These are phyloP conservation scores for Exophiala aquamarina DNA, from an alignment of 2,329 filamentous ascomycete genomes.

Conservation along the genomic window DNA sequence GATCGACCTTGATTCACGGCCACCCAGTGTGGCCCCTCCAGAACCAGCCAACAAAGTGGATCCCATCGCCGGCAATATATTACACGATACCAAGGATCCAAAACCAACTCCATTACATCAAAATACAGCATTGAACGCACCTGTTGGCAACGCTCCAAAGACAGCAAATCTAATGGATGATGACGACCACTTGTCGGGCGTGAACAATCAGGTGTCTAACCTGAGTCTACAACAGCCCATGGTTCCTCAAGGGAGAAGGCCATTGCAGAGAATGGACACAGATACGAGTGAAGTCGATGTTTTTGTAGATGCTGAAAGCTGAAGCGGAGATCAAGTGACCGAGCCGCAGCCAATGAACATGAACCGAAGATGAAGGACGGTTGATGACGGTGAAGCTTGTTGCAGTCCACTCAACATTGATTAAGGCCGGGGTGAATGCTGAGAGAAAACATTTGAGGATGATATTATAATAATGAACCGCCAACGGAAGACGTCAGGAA, in stretches of 20 bases:
- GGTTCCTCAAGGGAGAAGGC: constrained; percentile 24
- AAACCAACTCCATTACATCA: constrained; percentile 14
- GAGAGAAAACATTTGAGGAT: too few relatives aligned
- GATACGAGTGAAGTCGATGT: constrained; percentile 40
- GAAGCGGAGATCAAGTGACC: constrained; percentile 5
- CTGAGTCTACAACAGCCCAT: constrained; percentile 29
- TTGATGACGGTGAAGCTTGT: too few relatives aligned
- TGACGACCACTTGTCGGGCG: constrained; percentile 15
- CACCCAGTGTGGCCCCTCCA: constrained; percentile 21
- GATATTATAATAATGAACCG: too few relatives aligned
- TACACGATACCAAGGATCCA: constrained; percentile 15
- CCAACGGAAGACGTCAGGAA: too few relatives aligned
- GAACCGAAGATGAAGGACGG: too few relatives aligned
- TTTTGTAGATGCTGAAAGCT: constrained; percentile 44
- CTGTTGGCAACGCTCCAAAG: constrained; percentile 2
- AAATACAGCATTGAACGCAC: constrained; percentile 4
- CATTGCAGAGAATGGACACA: constrained; percentile 39
- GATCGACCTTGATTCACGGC: constrained; percentile 32
- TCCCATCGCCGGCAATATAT: constrained; percentile 7
- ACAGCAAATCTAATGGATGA: constrained; percentile 25
- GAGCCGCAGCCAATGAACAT: too few relatives aligned
- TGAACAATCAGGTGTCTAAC: constrained; percentile 24
- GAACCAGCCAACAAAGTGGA: constrained; percentile 17
- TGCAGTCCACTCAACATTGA: too few relatives aligned
- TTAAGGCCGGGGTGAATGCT: too few relatives aligned